These are phyloP conservation scores for Scleromitrula shiraiana DNA, from an alignment of 2,329 filamentous ascomycete species.

Conservation along the genomic window DNA sequence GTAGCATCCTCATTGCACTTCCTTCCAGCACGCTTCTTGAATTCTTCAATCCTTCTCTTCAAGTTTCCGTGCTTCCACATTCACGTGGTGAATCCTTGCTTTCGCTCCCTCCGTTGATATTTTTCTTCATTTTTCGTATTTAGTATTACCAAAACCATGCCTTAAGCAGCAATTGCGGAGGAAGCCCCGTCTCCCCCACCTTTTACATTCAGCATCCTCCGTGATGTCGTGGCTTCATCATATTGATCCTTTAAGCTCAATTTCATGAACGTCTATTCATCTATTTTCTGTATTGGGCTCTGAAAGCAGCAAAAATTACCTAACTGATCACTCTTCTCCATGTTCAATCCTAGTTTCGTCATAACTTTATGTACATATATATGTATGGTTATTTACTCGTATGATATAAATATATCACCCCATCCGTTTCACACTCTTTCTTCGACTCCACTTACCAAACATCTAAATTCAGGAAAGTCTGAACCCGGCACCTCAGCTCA, in stretches of 20 bases:
- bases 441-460: background rate
- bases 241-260: slow-evolving; percentile 2
- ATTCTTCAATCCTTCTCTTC: background rate
- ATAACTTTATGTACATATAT: background rate
- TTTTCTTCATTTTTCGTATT: background rate
- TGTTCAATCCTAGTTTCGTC: too few relatives aligned
- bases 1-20: background rate
- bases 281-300: background rate
- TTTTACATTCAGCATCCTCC: slow-evolving; percentile 4
- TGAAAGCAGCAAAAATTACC: background rate
- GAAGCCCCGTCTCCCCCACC: background rate
- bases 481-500: too few relatives aligned
- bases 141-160: background rate
- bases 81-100: background rate
- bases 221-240: slow-evolving; percentile 5
- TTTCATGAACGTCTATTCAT: slow-evolving; percentile 4
- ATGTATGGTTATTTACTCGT: background rate
- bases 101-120: background rate
- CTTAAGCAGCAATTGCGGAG: background rate
- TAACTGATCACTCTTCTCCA: background rate
- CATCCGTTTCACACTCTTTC: too few relatives aligned
- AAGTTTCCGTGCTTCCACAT: background rate
- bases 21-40: too few relatives aligned
- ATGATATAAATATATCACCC: too few relatives aligned
- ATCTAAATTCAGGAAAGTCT: background rate